Evolutionary conservation across 495 filamentous ascomycete genomes (phyloP), one percentile per base, ranked within the genome.

Genomic region (Penicillium ochrochloron): DNA sequence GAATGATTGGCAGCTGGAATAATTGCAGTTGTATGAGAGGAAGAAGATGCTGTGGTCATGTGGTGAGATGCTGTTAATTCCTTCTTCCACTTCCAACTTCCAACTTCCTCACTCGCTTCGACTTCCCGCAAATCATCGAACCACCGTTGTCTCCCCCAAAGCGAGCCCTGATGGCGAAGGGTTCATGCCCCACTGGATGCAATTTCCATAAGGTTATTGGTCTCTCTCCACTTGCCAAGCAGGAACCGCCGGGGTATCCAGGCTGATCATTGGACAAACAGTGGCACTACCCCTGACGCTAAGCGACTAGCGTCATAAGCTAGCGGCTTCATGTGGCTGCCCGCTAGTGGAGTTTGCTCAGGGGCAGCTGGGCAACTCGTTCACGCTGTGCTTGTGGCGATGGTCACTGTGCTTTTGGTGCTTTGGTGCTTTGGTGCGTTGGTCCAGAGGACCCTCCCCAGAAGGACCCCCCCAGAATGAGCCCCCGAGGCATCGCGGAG

Each of bases 211-310:
- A 62, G 66, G 52, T 70, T 67, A 67, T 70, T 70, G 61, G 67
- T 50, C 35, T 61, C 10, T 25, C 27, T 57, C 58, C 52, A 57
- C 65, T 31, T 46, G 70, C 70, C 65, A 72, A 72, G 70, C 65
- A 73, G 39, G 70, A 73, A 73, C 70, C 65, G 60, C 62, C 65
- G 70, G 68, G 70, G 64, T 62, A 62, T 19, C 9, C 0, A 10
- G 6, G 14, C 8, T 15, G 19, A 56, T 54, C 5, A 70, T 67
- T 72, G 67, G 67, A 8, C 25, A 12, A 29, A 12, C 39, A 17
- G 8, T 11, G 7, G 21, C 11, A 25, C 27, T 66, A 52, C 65
- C 67, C 70, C 70, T 70, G 68, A 65, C 70, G 62, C 67, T 69
- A 69, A 50, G 23, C 21, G 12, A 34, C 58, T 65, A 66, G 64